Percentiles rank a stretch among this genome's conserved stretches.
Evolutionary conservation across 257 asterid genomes (phyloP).

Genomic region (Nemophila menziesii): DNA sequence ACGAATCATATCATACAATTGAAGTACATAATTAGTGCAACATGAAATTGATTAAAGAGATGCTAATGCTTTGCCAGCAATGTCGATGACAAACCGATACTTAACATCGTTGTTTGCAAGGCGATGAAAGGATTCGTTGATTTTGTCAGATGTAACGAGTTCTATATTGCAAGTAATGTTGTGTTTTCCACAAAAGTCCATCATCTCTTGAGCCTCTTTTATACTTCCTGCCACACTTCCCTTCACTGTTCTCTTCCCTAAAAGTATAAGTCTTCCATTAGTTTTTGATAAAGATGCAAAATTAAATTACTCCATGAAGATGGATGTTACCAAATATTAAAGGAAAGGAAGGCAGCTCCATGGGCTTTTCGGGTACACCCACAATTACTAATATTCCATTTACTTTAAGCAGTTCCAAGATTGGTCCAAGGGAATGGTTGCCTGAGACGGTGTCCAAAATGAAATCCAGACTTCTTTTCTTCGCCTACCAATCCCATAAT

Average conservation of each 20-base stretch:
- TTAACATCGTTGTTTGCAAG: slow-evolving; percentile 50
- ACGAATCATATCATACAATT: too few species aligned
- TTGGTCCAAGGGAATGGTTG: slow-evolving; percentile 57
- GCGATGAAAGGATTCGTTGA: slow-evolving; percentile 45
- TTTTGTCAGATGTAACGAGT: slow-evolving; percentile 26
- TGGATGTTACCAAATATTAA: slow-evolving; percentile 46
- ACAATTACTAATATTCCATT: slow-evolving; percentile 63
- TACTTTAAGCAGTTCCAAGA: slow-evolving; percentile 51
- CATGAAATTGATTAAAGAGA: too few species aligned
- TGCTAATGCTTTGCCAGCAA: too few species aligned
- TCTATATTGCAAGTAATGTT: slow-evolving; percentile 46
- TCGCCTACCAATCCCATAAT: slow-evolving; percentile 34
- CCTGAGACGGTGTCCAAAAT: slow-evolving; percentile 67
- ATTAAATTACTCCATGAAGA: not conserved
- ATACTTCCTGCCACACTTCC: slow-evolving; percentile 55
- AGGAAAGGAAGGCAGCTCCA: slow-evolving; percentile 72
- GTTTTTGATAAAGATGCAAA: not conserved
- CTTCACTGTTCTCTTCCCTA: too few species aligned
- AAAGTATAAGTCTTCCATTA: not conserved
- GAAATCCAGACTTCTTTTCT: slow-evolving; percentile 50
- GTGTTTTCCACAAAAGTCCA: slow-evolving; percentile 50
- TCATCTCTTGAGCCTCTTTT: slow-evolving; percentile 65
- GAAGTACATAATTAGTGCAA: too few species aligned
- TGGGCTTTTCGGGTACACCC: slow-evolving; percentile 76
- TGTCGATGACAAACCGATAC: slow-evolving; percentile 59